These are phyloP conservation scores for Hirschioporus abietinus DNA, from an alignment of 768 basidiomycete genomes.

Conservation along the genomic window DNA sequence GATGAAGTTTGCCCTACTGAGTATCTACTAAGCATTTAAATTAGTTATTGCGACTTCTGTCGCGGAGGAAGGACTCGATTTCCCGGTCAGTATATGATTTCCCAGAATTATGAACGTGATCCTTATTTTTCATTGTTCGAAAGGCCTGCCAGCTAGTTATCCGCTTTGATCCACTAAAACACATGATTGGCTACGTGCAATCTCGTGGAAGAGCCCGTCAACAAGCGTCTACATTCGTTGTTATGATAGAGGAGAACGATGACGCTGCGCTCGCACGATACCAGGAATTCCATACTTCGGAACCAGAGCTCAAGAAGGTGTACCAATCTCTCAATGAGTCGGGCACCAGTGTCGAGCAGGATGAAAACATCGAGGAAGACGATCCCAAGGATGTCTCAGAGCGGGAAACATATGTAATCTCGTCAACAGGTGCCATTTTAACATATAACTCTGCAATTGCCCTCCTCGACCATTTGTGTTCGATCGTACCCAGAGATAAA, in stretches of 20 bases:
- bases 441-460: slow-evolving; percentile 73
- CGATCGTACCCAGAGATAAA: slow-evolving; percentile 65
- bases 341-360: slow-evolving; percentile 31
- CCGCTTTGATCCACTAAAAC: slow-evolving; percentile 76
- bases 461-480: slow-evolving; percentile 70
- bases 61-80: slow-evolving; percentile 90
- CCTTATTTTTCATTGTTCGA: slow-evolving; percentile 10
- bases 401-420: slow-evolving; percentile 71
- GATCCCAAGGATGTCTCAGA: slow-evolving; percentile 52
- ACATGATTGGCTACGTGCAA: slow-evolving; percentile 85
- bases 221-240: slow-evolving; percentile 67
- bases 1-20: slow-evolving; percentile 2
- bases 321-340: slow-evolving; percentile 47
- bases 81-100: slow-evolving; percentile 48
- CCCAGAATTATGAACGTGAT: slow-evolving; percentile 8
- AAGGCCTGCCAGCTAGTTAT: slow-evolving; percentile 83
- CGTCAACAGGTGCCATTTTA: slow-evolving; percentile 68
- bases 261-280: slow-evolving; percentile 53
- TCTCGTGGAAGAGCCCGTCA: slow-evolving; percentile 83
- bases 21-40: not conserved
- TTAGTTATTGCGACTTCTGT: slow-evolving; percentile 79
- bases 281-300: slow-evolving; percentile 48
- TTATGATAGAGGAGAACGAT: slow-evolving; percentile 71
- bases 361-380: slow-evolving; percentile 39
- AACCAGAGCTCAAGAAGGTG: slow-evolving; percentile 56